Evolutionary conservation across 1,284 basidiomycete genomes (phyloP).

Genomic region (Peniophora sp.): DNA sequence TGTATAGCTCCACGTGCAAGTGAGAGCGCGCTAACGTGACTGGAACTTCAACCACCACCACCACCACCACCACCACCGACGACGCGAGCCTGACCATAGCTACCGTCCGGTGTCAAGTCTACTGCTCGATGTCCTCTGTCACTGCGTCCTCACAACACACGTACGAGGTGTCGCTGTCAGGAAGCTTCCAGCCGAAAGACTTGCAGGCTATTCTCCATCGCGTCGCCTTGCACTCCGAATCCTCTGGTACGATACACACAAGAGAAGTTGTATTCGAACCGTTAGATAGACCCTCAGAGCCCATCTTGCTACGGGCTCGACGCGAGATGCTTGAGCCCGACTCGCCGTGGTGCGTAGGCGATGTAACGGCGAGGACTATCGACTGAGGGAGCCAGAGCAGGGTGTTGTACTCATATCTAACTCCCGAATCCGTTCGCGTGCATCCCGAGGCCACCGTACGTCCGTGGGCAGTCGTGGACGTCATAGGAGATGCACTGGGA

Average conservation of each 20-base stretch:
- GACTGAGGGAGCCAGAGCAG: constrained; percentile 25
- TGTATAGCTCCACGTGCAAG: no score
- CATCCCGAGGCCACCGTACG: constrained; percentile 77
- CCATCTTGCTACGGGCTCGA: constrained; percentile 62
- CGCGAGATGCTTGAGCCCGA: constrained; percentile 58
- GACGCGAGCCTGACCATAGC: no score
- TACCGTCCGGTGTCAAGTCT: no score
- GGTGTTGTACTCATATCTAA: constrained; percentile 69
- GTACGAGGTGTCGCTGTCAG: constrained; percentile 74
- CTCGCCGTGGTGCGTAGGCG: constrained; percentile 44
- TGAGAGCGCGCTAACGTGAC: background rate
- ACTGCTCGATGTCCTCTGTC: background rate
- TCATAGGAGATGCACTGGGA: constrained; percentile 66
- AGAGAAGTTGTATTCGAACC: constrained; percentile 73
- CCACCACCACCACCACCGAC: no score
- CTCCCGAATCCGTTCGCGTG: constrained; percentile 67
- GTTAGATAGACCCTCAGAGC: constrained; percentile 55
- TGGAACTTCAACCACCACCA: background rate
- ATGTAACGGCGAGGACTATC: background rate
- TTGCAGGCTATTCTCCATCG: constrained; percentile 62
- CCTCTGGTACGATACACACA: constrained; percentile 58
- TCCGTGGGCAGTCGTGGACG: constrained; percentile 70
- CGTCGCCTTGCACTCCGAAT: constrained; percentile 69
- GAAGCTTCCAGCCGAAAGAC: constrained; percentile 51
- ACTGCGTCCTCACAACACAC: constrained; percentile 30